phyloP scores from a whole-genome alignment of 1,284 basidiomycete genomes.

The Termitomyces sp. region DNA sequence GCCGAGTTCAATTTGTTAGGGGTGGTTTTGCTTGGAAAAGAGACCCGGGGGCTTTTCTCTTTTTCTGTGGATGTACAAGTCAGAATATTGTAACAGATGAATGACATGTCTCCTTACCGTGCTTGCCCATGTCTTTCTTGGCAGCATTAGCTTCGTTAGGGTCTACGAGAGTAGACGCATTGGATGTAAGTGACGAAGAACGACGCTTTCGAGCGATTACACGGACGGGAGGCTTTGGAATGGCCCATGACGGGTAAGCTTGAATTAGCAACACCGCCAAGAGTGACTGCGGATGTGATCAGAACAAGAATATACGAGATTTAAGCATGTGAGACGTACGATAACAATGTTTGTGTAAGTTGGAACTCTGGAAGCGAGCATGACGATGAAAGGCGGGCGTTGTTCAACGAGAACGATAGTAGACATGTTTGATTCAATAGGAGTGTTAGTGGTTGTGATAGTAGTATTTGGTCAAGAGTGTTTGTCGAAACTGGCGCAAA shows the following conservation, averaged over 20 bases:
- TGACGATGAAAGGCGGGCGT: constrained; percentile 2
- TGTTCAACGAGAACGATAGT: not conserved
- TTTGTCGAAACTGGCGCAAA: not conserved
- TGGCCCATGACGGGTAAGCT: not conserved
- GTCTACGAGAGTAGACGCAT: not conserved
- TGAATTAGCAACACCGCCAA: not conserved
- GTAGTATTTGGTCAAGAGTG: not conserved
- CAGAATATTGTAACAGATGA: not conserved
- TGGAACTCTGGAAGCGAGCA: not conserved
- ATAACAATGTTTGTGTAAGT: not conserved
- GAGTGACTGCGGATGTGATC: constrained; percentile 1
- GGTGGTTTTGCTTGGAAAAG: not conserved
- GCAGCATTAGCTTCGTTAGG: not conserved
- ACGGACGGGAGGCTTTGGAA: not conserved
- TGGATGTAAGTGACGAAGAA: not conserved
- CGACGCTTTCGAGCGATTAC: not conserved
- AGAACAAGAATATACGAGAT: not conserved
- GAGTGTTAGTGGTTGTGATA: not conserved
- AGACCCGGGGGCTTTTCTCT: not conserved
- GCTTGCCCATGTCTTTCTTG: not conserved
- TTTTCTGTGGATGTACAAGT: not conserved
- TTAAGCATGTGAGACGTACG: not conserved
- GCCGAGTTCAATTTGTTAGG: not conserved
- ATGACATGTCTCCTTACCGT: not conserved
- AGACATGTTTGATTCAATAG: not conserved